Evolutionary conservation across 148 eudicot genomes (phyloP).

Genomic region (Camellia lanceoleosa): DNA sequence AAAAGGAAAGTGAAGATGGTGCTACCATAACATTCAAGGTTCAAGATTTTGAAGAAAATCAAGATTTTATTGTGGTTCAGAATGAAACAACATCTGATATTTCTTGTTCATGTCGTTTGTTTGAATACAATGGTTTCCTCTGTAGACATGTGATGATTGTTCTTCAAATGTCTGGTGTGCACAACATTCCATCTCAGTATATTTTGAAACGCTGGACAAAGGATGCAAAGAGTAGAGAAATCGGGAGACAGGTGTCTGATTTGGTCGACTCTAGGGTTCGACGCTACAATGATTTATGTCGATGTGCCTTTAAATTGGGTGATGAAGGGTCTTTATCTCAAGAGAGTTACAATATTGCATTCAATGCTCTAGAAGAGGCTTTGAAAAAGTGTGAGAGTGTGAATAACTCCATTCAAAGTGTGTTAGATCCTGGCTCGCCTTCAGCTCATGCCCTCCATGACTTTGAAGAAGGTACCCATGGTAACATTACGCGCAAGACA

Average conservation of each 20-base stretch:
- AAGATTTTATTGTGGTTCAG: conserved; percentile 16
- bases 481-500: conserved; percentile 8
- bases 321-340: conserved; percentile 33
- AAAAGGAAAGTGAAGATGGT: conserved; percentile 18
- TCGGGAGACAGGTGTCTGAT: background rate
- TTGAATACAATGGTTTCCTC: conserved; percentile 28
- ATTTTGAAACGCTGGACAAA: conserved; percentile 32
- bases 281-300: conserved; percentile 28
- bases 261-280: conserved; percentile 12
- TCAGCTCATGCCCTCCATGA: conserved; percentile 9
- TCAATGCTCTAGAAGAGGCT: conserved; percentile 24
- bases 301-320: conserved; percentile 21
- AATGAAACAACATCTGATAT: conserved; percentile 10
- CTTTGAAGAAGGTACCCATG: conserved; percentile 14
- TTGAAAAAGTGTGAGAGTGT: conserved; percentile 23
- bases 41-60: conserved; percentile 22
- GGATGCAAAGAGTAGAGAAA: conserved; percentile 24
- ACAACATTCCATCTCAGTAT: conserved; percentile 24
- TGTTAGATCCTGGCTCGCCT: conserved; percentile 17
- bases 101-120: conserved; percentile 24
- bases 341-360: conserved; percentile 26
- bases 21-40: conserved; percentile 11
- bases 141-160: conserved; percentile 32
- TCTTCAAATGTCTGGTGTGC: conserved; percentile 25
- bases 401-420: conserved; percentile 19